phyloP scores from a whole-genome alignment of 2,329 filamentous ascomycete species.

The Arachnomyces sp. region DNA sequence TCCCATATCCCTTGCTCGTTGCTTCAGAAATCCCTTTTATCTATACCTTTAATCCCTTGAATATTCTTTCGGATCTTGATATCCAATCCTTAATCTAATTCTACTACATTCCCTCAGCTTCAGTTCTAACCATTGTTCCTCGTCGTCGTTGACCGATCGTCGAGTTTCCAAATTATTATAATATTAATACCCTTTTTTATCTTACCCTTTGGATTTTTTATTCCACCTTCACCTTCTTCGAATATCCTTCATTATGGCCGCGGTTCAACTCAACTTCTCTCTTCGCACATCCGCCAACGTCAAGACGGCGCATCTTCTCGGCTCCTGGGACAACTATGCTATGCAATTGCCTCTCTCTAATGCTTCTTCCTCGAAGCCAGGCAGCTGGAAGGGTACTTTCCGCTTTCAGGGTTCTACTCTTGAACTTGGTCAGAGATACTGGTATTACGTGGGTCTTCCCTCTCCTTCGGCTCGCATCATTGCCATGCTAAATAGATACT shows the following conservation, averaged over 20 bases:
- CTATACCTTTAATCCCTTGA: neutral
- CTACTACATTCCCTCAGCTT: neutral
- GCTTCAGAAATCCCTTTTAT: neutral
- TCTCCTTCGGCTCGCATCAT: neutral
- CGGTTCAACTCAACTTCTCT: conserved; percentile 89
- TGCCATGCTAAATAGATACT: conserved; percentile 5
- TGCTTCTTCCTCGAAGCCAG: conserved; percentile 75
- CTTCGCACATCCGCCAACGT: conserved; percentile 92
- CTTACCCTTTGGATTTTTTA: conserved; percentile 13
- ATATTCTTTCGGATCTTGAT: conserved; percentile 9
- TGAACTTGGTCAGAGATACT: conserved; percentile 86
- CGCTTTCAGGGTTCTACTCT: conserved; percentile 84
- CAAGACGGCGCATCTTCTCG: conserved; percentile 95
- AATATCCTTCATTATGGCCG: conserved; percentile 60
- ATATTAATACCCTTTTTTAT: conserved; percentile 11
- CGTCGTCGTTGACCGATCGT: conserved; percentile 1
- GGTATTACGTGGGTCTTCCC: conserved; percentile 70
- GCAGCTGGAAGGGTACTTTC: conserved; percentile 93
- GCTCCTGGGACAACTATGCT: conserved; percentile 96
- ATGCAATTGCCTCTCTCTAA: conserved; percentile 91
- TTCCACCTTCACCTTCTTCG: conserved; percentile 33
- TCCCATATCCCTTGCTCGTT: neutral
- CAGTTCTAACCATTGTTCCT: neutral
- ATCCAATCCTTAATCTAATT: conserved; percentile 15
- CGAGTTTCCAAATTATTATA: conserved; percentile 17